Conservation (phyloP, 2,329 filamentous ascomycete genomes). For the Aspergillus thermomutatus region DNA sequence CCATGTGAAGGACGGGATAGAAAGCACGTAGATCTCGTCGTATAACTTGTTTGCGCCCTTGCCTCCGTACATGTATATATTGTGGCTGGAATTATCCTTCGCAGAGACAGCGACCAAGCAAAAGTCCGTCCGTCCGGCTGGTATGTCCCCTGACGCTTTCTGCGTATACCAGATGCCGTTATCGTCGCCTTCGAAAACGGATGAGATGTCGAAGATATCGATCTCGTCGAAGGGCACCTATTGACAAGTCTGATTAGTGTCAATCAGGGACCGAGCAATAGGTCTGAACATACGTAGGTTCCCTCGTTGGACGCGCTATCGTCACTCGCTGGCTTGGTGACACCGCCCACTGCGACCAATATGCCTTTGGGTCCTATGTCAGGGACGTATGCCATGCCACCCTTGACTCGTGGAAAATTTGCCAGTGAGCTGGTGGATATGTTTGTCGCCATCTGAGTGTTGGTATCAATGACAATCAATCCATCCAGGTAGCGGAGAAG, state of each 20-base stretch:
- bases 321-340: constrained; percentile 15
- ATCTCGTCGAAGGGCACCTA: constrained; percentile 34
- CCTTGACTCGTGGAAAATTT: constrained; percentile 34
- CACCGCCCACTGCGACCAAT: constrained; percentile 39
- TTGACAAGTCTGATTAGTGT: not conserved
- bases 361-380: constrained; percentile 36
- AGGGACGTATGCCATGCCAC: constrained; percentile 37
- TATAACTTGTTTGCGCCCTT: constrained; percentile 30
- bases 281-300: constrained; percentile 24
- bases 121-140: constrained; percentile 42
- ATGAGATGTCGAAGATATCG: constrained; percentile 41
- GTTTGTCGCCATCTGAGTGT: constrained; percentile 33
- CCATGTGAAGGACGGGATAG: constrained; percentile 46
- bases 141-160: constrained; percentile 40
- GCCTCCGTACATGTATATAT: constrained; percentile 49
- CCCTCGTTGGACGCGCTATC: constrained; percentile 17
- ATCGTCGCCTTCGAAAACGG: constrained; percentile 21
- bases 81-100: constrained; percentile 45
- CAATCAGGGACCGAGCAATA: not conserved
- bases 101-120: constrained; percentile 42
- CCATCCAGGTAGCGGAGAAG: constrained; percentile 30
- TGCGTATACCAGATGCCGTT: constrained; percentile 44
- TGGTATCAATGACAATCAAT: constrained; percentile 40
- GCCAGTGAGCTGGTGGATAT: constrained; percentile 34
- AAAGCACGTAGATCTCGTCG: constrained; percentile 45